phyloP scores from a whole-genome alignment of 176 grass and related monocot genomes.

The Pontederia crassipes region DNA sequence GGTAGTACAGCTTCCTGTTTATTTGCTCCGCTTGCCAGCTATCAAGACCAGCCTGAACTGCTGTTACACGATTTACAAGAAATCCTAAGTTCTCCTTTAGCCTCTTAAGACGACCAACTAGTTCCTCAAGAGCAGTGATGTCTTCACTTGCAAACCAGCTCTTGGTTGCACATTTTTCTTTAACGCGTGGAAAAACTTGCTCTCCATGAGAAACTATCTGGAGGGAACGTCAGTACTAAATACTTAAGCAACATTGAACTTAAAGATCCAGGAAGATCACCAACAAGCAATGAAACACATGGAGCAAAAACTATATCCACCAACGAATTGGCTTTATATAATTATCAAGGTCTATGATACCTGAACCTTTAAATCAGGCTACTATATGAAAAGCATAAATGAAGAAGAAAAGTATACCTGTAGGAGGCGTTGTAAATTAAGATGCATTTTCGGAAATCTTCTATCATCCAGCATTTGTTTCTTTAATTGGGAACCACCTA shows the following conservation, averaged over 20 bases:
- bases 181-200: constrained; percentile 83
- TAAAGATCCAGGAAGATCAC: background rate
- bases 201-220: constrained; percentile 92
- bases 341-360: background rate
- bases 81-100: constrained; percentile 90
- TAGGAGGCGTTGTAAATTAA: constrained; percentile 82
- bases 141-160: constrained; percentile 66
- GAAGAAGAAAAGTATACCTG: constrained; percentile 38
- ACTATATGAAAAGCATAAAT: background rate
- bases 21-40: constrained; percentile 97
- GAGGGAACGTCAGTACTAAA: background rate
- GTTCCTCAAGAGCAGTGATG: constrained; percentile 58
- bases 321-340: background rate
- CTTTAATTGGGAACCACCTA: constrained; percentile 75
- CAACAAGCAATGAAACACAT: background rate
- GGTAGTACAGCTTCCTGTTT: constrained; percentile 83
- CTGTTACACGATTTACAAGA: constrained; percentile 66
- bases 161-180: constrained; percentile 70
- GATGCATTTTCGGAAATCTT: constrained; percentile 89
- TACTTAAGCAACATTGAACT: background rate
- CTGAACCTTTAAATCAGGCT: background rate
- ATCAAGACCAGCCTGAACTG: constrained; percentile 83
- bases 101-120: constrained; percentile 69
- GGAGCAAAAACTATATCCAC: background rate
- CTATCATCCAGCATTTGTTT: constrained; percentile 88